These are phyloP conservation scores for Coniochaeta sp. DNA, from an alignment of 2,329 filamentous ascomycete genomes.

Conservation along the genomic window DNA sequence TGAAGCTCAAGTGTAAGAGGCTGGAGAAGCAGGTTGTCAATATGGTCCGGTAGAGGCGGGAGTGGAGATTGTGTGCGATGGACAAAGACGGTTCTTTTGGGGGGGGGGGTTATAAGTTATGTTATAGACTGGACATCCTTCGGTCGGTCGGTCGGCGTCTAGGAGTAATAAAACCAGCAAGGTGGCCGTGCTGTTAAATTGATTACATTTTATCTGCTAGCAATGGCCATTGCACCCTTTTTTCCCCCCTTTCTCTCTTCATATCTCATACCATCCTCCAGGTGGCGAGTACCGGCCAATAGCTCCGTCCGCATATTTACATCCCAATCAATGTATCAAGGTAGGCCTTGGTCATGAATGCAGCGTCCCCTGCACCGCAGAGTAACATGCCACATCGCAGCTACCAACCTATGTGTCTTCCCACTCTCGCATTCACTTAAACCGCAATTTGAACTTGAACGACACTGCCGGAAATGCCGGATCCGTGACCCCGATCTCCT, in stretches of 20 bases:
- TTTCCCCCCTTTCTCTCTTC: not conserved
- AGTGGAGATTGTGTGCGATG: not conserved
- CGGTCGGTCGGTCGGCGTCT: not conserved
- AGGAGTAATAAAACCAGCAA: slow-evolving; percentile 1
- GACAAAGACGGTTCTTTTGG: not conserved
- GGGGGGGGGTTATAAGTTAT: not conserved
- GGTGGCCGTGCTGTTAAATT: not conserved
- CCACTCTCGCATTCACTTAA: slow-evolving; percentile 21
- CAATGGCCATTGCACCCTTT: not conserved
- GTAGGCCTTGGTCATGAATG: not conserved
- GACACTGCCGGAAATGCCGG: slow-evolving; percentile 76
- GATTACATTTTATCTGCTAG: not conserved
- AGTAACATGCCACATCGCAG: not conserved
- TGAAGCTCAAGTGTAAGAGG: slow-evolving; percentile 77
- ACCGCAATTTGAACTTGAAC: slow-evolving; percentile 48
- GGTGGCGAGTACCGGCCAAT: not conserved
- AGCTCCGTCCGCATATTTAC: not conserved
- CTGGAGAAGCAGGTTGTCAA: slow-evolving; percentile 64
- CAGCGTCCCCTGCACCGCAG: not conserved
- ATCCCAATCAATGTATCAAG: no score
- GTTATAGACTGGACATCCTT: not conserved
- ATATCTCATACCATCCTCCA: not conserved
- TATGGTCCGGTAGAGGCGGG: slow-evolving; percentile 44
- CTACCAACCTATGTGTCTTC: not conserved
- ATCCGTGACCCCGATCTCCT: slow-evolving; percentile 89